Evolutionary conservation across 495 filamentous ascomycete genomes (phyloP).

Genomic region (Aspergillus ellipticus): DNA sequence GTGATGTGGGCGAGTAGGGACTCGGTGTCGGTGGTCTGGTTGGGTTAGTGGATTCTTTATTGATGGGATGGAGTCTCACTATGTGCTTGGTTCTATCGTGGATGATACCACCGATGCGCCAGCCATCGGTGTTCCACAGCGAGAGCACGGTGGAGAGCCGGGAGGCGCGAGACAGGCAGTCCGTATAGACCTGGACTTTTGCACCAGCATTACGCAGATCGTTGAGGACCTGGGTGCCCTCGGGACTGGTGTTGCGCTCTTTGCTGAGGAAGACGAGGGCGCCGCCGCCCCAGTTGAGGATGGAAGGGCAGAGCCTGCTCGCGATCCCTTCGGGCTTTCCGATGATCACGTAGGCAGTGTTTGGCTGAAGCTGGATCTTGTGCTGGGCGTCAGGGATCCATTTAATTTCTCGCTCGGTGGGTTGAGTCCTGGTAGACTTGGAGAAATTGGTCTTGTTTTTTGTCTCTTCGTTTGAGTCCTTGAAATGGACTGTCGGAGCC

Average conservation of each 20-base stretch:
- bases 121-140: neutral
- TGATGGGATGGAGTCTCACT: neutral
- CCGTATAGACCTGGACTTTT: neutral
- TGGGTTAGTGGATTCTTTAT: neutral
- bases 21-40: neutral
- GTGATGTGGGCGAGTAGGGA: neutral
- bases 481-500: too few relatives aligned
- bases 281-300: neutral
- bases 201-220: neutral
- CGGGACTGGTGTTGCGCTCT: neutral
- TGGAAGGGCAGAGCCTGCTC: too few relatives aligned
- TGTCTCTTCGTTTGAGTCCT: too few relatives aligned
- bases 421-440: too few relatives aligned
- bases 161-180: neutral
- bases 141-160: neutral
- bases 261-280: neutral
- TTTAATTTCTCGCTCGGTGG: too few relatives aligned
- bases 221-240: neutral
- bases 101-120: neutral
- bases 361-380: too few relatives aligned
- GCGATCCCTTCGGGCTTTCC: too few relatives aligned
- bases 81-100: neutral
- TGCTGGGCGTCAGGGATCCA: too few relatives aligned
- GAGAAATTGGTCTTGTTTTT: too few relatives aligned
- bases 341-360: too few relatives aligned